These are phyloP conservation scores for Linanthus parryae DNA, from an alignment of 148 eudicot genomes.

Conservation along the genomic window DNA sequence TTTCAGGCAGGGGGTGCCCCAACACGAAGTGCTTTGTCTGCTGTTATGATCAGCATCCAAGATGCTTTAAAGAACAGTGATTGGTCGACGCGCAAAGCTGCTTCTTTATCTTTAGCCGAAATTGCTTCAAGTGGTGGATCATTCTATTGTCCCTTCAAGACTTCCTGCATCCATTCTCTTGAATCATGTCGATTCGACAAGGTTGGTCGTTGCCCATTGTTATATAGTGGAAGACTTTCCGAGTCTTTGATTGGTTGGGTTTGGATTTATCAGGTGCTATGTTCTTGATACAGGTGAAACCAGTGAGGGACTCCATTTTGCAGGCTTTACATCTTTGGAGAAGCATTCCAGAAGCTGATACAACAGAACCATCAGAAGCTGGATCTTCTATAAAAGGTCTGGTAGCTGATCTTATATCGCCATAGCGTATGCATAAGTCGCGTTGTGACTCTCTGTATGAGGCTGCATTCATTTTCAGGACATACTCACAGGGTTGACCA, in stretches of 20 bases:
- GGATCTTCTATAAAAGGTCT: constrained; percentile 64
- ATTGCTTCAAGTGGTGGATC: constrained; percentile 68
- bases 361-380: constrained; percentile 50
- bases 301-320: constrained; percentile 70
- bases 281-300: constrained; percentile 57
- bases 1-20: constrained; percentile 84
- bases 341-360: constrained; percentile 47
- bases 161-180: constrained; percentile 60
- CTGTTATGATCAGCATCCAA: constrained; percentile 71
- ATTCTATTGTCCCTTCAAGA: constrained; percentile 45
- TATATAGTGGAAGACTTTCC: no score
- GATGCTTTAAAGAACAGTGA: constrained; percentile 72
- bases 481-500: no score
- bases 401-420: constrained; percentile 9
- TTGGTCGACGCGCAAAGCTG: constrained; percentile 91
- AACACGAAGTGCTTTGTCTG: constrained; percentile 46
- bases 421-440: no score
- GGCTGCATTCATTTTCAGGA: no score
- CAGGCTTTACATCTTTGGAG: constrained; percentile 73
- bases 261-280: constrained; percentile 16
- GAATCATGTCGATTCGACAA: constrained; percentile 92
- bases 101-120: constrained; percentile 54
- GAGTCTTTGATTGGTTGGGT: constrained; percentile 9
- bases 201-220: no score
- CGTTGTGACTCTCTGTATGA: no score